Base-by-base conservation (phyloP, 352 stramenopile genomes). In the Globisporangium takayamanum region DNA sequence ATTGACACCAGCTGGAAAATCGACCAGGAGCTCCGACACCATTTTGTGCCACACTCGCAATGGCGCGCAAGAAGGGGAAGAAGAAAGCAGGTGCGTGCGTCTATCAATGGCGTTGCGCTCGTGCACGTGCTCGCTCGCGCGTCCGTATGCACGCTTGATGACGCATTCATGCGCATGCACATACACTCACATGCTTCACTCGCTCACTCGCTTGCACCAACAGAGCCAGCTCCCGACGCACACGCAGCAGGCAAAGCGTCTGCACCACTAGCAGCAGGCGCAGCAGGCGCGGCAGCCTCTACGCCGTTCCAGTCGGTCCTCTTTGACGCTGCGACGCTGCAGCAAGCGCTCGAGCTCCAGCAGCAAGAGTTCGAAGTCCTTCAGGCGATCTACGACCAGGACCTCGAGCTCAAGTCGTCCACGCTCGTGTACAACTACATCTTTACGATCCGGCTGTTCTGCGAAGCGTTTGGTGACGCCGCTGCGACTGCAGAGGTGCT, bases 391-490 rank as follows among this genome's bases (percentile, higher is more conserved):
- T 95, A 83, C 48, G 86, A 89, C 70, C 69, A 61, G 8, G 86
- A 95, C 47, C 65, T 91, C 10, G 67, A 73, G 14, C 62, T 80
- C 28, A 78, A 94, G 53, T 85, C 80, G 54, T 75, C 83, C 18
- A 92, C 82, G 56, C 81, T 77, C n/a, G 60, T 93, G 55, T 93
- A 91, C 64, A 79, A 72, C 50, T 72, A 91, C 70, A 89, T 93
- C 56, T 95, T 95, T 60, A 76, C 80, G 50, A 89, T 95, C 49
- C 72, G 71, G n/a, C 53, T 95, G 59, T 60, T 64, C 25, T 89
- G 76, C 55, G 81, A 93, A 54, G 63, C 66, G 5, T 56, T 73
- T 18, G 59, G 54, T 3, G 57, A 22, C 14, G 66, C 63, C 1
- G 73, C 66, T n/a, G 66, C 67, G 6, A 81, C 70, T 12, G 81